Evolutionary conservation across 257 asterid species (phyloP), one percentile per base, ranked within the genome.

Genomic region (Scutellaria galericulata): DNA sequence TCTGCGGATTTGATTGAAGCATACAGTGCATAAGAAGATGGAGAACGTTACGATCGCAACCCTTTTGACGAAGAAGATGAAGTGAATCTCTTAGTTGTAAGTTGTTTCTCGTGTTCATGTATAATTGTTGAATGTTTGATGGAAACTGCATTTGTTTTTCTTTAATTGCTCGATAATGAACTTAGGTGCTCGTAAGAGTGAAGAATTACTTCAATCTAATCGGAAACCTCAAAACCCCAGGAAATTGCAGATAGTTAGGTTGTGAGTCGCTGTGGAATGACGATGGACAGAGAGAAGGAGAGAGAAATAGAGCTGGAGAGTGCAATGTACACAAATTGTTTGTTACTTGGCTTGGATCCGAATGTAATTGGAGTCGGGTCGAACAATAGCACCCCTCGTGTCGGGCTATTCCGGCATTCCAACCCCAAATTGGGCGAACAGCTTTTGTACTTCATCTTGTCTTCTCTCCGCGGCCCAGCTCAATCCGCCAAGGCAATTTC

Each of bases 281-380:
- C 96, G 91, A 95, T 95, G 99, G 99, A 95, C 83, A 84, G 98
- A 57, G 99, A 95, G 80, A 95, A 95, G 93, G 99, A 95, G 84
- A 84, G 99, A 77, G 99, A 95, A 82, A 89, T 92, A 39, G 99
- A 95, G 88, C 93, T 95, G 62, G 99, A 95, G 88, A 95, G 96
- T 79, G 98, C 99, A 89, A 92, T 95, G 99, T 90, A 95, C 90
- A 95, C 98, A n/a, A 95, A 92, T 84, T 95, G 99, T 80, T 85
- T 95, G 96, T 70, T 95, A 68, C 88, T 95, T 48, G 98, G 98
- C 15, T 73, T 95, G 88, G 99, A 95, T 95, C 99, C 98, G 83
- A 82, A 80, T 65, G 72, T 92, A 73, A 90, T 92, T 71, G 99
- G 98, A 31, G 80, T 89, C 83, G 98, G 97, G 54, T 85, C 96